These are phyloP conservation scores for Fusarium tjaetaba DNA, from an alignment of 2,329 filamentous ascomycete genomes.

Conservation along the genomic window DNA sequence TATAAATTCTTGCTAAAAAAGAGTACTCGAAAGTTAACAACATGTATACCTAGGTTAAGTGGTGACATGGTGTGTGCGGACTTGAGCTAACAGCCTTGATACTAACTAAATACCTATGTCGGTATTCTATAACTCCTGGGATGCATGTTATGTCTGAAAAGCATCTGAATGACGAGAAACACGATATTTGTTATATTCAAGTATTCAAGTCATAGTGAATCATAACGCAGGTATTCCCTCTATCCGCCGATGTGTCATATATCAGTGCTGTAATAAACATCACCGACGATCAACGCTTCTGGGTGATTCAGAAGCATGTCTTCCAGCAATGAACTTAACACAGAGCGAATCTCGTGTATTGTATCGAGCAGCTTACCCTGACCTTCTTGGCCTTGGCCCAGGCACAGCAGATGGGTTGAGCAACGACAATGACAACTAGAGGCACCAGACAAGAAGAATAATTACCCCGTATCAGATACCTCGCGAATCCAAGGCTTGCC, in stretches of 20 bases:
- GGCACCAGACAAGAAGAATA: background rate
- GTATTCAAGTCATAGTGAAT: too few species aligned
- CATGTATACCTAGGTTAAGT: background rate
- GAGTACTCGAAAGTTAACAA: background rate
- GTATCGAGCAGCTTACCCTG: background rate
- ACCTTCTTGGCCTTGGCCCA: background rate
- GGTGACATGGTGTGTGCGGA: background rate
- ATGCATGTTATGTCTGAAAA: conserved; percentile 5
- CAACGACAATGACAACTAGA: background rate
- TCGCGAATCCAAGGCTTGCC: background rate
- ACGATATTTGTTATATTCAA: too few species aligned
- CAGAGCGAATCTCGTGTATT: background rate
- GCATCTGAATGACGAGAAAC: background rate
- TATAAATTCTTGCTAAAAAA: background rate
- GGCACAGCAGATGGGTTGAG: background rate
- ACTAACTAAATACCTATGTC: background rate
- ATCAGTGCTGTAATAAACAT: background rate
- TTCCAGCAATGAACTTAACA: background rate
- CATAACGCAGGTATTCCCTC: background rate
- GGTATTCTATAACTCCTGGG: conserved; percentile 10
- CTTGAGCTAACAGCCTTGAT: background rate
- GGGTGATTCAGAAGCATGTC: background rate
- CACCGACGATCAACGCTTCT: background rate
- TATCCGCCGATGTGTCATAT: background rate
- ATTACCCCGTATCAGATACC: background rate